Evolutionary conservation across 2,329 filamentous ascomycete genomes (phyloP).

Genomic region (Cadophora malorum): DNA sequence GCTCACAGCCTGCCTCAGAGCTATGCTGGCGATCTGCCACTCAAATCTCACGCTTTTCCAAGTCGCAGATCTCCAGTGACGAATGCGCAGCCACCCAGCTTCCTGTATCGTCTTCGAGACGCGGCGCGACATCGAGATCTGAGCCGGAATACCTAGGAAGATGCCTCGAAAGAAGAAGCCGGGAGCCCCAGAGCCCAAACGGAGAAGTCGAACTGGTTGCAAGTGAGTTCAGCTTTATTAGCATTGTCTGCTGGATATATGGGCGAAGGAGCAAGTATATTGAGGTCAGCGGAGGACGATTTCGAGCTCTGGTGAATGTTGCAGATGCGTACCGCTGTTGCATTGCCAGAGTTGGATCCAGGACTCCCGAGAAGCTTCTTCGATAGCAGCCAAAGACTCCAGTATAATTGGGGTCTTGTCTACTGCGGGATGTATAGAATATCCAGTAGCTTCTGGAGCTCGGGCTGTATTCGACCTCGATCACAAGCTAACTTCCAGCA

Average conservation of each 20-base stretch:
- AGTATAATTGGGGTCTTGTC: neutral
- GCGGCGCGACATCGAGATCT: neutral
- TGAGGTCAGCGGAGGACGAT: neutral
- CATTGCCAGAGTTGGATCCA: neutral
- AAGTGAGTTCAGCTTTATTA: slow-evolving; percentile 55
- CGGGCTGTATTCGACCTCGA: neutral
- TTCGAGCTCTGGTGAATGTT: neutral
- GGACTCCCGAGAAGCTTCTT: neutral
- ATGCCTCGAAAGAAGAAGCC: slow-evolving; percentile 73
- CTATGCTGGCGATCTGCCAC: neutral
- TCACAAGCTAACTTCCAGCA: slow-evolving; percentile 45
- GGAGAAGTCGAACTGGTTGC: slow-evolving; percentile 70
- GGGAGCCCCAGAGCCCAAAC: slow-evolving; percentile 68
- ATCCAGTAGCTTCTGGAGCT: neutral
- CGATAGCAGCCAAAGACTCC: neutral
- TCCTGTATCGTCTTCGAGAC: neutral
- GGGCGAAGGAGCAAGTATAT: neutral
- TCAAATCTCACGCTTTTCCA: neutral
- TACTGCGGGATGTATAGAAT: neutral
- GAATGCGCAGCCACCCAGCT: neutral
- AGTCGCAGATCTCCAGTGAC: neutral
- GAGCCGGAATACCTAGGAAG: neutral
- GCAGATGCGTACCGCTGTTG: neutral
- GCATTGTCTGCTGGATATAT: neutral
- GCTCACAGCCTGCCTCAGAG: neutral